Evolutionary conservation across 2,329 filamentous ascomycete genomes (phyloP), one percentile per base, ranked within the genome.

Genomic region (Colletotrichum neosansevieriae): DNA sequence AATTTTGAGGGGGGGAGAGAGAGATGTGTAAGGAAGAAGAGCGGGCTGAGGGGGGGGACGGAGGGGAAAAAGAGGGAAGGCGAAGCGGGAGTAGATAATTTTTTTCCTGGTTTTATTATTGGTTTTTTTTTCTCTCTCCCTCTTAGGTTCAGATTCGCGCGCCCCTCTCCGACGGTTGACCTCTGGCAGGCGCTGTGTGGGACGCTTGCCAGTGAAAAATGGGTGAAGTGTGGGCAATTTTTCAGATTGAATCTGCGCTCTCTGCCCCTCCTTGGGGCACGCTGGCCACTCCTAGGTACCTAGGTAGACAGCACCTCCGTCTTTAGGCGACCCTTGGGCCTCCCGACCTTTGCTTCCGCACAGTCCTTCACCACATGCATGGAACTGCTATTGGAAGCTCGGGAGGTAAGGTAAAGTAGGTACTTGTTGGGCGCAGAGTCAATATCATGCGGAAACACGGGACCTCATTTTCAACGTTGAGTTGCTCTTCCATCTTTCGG

Each of bases 31-130:
- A 69, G 67, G 63, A 69, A 67, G 63, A 67, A 44, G 47, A 69
- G 67, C 67, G 67, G 62, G 67, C 62, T 67, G 56, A 57, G 67
- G 63, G 65, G 67, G 65, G 67, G 57, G 50, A 60, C 60, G 57
- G 68, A 68, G 68, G 70, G 68, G 68, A 58, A 70, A 67, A 70
- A 69, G 66, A 69, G 54, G 69, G 67, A 67, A 70, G 51, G 62
- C 64, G 57, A 71, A 60, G 68, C 67, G 70, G 58, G 68, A 70
- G 45, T 61, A 71, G 68, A 71, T 69, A 70, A 70, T 71, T 70
- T 71, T 69, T 71, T 70, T 63, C 70, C 63, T 70, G 54, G 69
- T 69, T 70, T 71, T 71, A 70, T 70, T 71, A 71, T 71, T 71
- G 70, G 68, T 58, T 68, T 64, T 51, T 68, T 58, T 59, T 58